Conservation (phyloP, 169 alveolate genomes). For the Cryptosporidium tyzzeri region DNA sequence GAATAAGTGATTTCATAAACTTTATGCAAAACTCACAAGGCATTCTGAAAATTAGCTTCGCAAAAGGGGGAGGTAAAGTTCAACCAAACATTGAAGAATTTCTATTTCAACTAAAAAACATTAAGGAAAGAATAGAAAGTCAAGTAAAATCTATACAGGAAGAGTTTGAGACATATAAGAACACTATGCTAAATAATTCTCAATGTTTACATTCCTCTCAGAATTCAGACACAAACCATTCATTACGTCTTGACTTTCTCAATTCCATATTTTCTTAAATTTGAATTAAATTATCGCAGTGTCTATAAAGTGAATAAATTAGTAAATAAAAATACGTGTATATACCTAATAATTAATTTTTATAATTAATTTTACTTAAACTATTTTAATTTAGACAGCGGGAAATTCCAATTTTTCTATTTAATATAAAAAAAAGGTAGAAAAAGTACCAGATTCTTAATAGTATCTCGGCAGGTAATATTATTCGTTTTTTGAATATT, state of each 20-base stretch:
- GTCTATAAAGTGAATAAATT: too few species aligned
- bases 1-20: conserved; percentile 4
- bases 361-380: background rate
- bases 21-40: background rate
- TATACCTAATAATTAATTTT: background rate
- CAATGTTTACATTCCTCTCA: conserved; percentile 26
- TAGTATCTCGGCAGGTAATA: background rate
- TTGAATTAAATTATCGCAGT: background rate
- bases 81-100: background rate
- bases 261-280: conserved; percentile 1
- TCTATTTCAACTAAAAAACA: background rate
- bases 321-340: too few species aligned
- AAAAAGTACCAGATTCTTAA: background rate
- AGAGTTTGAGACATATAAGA: conserved; percentile 25
- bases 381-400: background rate
- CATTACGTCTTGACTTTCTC: background rate
- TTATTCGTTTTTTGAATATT: background rate
- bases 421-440: background rate
- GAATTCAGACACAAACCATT: background rate
- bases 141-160: conserved; percentile 16
- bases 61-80: background rate
- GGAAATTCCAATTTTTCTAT: background rate
- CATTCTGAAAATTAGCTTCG: background rate
- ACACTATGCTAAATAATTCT: background rate
- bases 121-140: conserved; percentile 1